Percentiles rank a stretch among this genome's conserved stretches.
These are phyloP conservation scores for Ministeria vibrans DNA, from an alignment of 78 protist species.

Conservation along the genomic window DNA sequence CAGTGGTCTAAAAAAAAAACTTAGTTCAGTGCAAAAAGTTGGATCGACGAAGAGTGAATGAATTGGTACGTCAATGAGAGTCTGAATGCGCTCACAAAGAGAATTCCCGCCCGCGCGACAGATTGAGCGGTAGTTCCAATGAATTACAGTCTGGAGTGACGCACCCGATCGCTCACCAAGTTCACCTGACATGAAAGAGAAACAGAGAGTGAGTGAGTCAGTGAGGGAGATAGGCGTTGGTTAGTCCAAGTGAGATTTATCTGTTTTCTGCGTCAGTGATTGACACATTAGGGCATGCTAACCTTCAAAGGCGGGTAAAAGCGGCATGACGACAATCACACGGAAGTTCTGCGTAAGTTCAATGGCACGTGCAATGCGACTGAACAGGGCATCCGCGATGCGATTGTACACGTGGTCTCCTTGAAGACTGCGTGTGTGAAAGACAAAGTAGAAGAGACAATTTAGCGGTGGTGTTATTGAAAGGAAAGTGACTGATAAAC, in stretches of 20 bases:
- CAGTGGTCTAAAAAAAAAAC: too few species aligned
- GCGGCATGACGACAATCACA: slow-evolving; percentile 17
- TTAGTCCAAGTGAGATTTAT: too few species aligned
- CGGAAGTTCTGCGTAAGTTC: not conserved
- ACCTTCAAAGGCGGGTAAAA: slow-evolving; percentile 14
- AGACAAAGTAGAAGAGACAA: too few species aligned
- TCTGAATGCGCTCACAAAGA: not conserved
- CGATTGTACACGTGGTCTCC: not conserved
- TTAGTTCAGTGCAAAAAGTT: too few species aligned
- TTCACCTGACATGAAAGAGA: too few species aligned
- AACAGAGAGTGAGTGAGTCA: too few species aligned
- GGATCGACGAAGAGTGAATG: not conserved
- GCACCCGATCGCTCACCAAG: not conserved
- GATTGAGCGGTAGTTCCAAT: not conserved
- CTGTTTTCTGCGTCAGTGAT: too few species aligned
- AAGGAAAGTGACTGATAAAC: too few species aligned
- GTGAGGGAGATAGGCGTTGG: too few species aligned
- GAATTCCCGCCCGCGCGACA: not conserved
- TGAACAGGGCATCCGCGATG: not conserved
- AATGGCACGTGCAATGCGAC: not conserved
- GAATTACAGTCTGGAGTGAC: not conserved
- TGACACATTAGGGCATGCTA: too few species aligned
- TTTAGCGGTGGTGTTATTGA: too few species aligned
- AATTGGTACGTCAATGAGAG: not conserved
- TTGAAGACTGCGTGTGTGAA: too few species aligned